phyloP scores from a whole-genome alignment of 192 early-diverging fungal species.

The Coemansia sp. region DNA sequence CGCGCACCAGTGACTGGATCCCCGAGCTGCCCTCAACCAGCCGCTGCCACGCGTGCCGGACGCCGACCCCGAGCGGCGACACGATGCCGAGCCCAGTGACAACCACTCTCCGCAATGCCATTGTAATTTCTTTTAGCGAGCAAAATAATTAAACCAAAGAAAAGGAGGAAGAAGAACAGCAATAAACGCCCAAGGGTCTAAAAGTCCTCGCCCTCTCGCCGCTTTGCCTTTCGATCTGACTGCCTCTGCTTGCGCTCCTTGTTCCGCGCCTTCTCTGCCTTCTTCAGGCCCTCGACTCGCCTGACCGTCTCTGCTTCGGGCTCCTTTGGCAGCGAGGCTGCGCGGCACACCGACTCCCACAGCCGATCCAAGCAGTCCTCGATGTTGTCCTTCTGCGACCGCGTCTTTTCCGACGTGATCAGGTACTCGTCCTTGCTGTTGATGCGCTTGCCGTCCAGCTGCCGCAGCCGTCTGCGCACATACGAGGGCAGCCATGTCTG shows the following conservation, averaged over 20 bases:
- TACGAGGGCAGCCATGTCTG: conserved; percentile 74
- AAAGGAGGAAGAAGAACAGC: too few relatives aligned
- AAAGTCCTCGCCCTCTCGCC: conserved; percentile 59
- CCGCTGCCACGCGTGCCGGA: conserved; percentile 64
- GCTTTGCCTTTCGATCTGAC: conserved; percentile 62
- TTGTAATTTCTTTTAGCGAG: neutral
- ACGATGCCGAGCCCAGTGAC: conserved; percentile 94
- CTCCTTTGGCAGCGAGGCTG: conserved; percentile 64
- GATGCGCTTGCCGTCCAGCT: conserved; percentile 57
- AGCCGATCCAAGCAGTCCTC: conserved; percentile 79
- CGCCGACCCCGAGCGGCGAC: conserved; percentile 82
- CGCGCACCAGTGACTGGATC: conserved; percentile 59
- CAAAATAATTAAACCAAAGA: neutral
- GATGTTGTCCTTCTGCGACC: conserved; percentile 72
- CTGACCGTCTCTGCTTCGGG: conserved; percentile 62
- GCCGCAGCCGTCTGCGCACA: conserved; percentile 58
- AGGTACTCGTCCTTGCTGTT: conserved; percentile 73
- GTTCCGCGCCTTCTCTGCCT: conserved; percentile 56
- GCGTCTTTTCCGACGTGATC: conserved; percentile 69
- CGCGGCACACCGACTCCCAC: conserved; percentile 55
- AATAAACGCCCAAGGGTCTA: too few relatives aligned
- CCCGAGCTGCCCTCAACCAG: conserved; percentile 74
- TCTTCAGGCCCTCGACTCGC: conserved; percentile 60
- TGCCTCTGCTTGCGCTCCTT: conserved; percentile 63
- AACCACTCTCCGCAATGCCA: conserved; percentile 66